Base-by-base conservation (phyloP, 441 rosid species). In the Mallotus japonicus region DNA sequence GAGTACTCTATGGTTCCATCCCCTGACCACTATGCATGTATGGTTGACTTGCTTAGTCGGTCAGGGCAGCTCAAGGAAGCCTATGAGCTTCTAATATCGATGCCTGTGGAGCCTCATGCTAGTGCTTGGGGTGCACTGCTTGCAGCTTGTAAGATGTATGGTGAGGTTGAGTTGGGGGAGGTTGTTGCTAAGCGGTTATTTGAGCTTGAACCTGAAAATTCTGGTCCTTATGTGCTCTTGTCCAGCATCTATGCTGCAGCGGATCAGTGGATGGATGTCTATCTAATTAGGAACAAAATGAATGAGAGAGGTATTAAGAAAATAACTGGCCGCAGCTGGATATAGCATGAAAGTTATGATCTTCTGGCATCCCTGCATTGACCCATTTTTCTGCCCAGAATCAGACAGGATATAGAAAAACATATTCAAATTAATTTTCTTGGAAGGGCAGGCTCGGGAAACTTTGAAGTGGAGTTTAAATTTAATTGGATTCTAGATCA, bases 41-140 rank as follows among this genome's bases (percentile, higher is more conserved):
- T 90, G 76, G 88, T 92, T 71, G 93, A 90, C 85, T 92, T 93
- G 73, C 87, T 93, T 68, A 82, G 97, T 70, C 82, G 87, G 65
- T 74, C 89, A 19, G 98, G 97, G 50, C 78, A 73, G 65, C 79
- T 93, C 61, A 75, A 69, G 75, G 83, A 65, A 59, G 98, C 97
- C 12, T 88, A 84, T 22, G 86, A 89, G 62, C 81, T 92, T 73
- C 68, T 92, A 22, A 83, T 79, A 68, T 76, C 83, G 9, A 84
- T 86, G 86, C 90, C 97, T 22, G 79, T 86, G 78, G 87, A 88
- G 69, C 85, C 92, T 73, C 72, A 84, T 75, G 86, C 88, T n/a
- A 77, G 95, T 80, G 91, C 89, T 8, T 92, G 97, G 96, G 95
- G 93, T 69, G 91, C 98, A 20, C 84, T 92, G 74, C 89, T 92